Evolutionary conservation across 495 filamentous ascomycete species (phyloP).

Genomic region (Talaromyces ruber): DNA sequence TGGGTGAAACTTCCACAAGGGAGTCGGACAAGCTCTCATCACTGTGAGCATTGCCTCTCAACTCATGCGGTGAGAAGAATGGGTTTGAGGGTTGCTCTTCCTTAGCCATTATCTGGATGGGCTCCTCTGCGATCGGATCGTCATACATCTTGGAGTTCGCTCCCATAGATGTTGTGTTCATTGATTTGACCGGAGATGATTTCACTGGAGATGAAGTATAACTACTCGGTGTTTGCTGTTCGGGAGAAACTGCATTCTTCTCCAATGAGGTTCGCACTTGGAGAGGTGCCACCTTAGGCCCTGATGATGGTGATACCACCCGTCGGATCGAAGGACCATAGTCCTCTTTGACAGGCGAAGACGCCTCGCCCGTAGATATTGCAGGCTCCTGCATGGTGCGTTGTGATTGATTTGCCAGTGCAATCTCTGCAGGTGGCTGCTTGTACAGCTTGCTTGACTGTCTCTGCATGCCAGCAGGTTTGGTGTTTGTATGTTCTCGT

Average conservation of each 20-base stretch:
- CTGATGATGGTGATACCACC: constrained; percentile 25
- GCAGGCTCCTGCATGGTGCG: constrained; percentile 7
- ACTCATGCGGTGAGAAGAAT: constrained; percentile 5
- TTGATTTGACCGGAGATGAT: neutral
- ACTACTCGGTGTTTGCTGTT: neutral
- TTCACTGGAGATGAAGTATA: constrained; percentile 5
- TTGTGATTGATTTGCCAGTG: constrained; percentile 35
- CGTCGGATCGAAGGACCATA: constrained; percentile 29
- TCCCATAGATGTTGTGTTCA: constrained; percentile 1
- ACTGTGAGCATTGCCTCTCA: neutral
- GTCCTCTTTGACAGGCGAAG: constrained; percentile 10
- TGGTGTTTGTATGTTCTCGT: constrained; percentile 24
- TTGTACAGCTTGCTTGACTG: constrained; percentile 72
- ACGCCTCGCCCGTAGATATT: constrained; percentile 7
- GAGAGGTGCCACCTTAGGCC: constrained; percentile 15
- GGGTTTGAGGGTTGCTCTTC: constrained; percentile 17
- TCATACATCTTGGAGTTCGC: neutral
- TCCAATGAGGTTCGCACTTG: constrained; percentile 13
- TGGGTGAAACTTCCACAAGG: constrained; percentile 61
- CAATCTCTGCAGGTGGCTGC: constrained; percentile 38
- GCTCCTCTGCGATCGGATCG: neutral
- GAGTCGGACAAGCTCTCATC: constrained; percentile 47
- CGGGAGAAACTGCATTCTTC: neutral
- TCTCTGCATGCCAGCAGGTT: constrained; percentile 35
- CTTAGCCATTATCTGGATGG: neutral